Evolutionary conservation across 257 asterid genomes (phyloP).

Genomic region (Solanum microdontum): DNA sequence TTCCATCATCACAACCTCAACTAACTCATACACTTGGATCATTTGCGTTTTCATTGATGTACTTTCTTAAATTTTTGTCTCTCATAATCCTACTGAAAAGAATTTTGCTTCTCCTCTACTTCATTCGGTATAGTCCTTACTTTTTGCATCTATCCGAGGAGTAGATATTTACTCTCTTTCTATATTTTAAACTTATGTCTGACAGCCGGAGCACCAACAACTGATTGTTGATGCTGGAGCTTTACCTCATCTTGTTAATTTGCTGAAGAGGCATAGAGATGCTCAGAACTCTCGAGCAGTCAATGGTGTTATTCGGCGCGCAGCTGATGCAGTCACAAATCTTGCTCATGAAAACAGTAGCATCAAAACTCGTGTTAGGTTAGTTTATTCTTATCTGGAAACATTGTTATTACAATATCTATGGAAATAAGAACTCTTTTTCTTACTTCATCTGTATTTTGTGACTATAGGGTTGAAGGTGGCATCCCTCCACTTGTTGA

Average conservation of each 20-base stretch:
- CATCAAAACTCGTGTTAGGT: conserved; percentile 95
- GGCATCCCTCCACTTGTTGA: conserved; percentile 99
- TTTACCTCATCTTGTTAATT: conserved; percentile 79
- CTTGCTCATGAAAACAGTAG: conserved; percentile 96
- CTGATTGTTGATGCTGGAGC: conserved; percentile 97
- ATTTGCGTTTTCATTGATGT: not conserved
- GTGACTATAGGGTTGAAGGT: conserved; percentile 62
- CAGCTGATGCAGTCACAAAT: conserved; percentile 96
- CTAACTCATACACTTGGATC: not conserved
- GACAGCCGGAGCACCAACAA: conserved; percentile 97
- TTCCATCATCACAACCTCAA: not conserved
- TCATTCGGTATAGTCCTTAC: not conserved
- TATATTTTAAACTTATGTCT: not conserved
- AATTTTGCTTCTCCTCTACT: not conserved
- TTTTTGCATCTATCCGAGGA: not conserved
- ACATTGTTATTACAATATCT: not conserved
- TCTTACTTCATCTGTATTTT: not conserved
- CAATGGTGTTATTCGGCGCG: conserved; percentile 80
- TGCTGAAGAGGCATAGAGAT: conserved; percentile 56
- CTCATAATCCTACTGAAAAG: not conserved
- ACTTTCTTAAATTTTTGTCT: not conserved
- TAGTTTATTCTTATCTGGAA: not conserved
- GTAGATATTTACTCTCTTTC: not conserved
- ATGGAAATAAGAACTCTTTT: not conserved
- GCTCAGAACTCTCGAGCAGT: conserved; percentile 65